These are phyloP conservation scores for Penicillium sp. DNA, from an alignment of 2,329 filamentous ascomycete genomes.

Conservation along the genomic window DNA sequence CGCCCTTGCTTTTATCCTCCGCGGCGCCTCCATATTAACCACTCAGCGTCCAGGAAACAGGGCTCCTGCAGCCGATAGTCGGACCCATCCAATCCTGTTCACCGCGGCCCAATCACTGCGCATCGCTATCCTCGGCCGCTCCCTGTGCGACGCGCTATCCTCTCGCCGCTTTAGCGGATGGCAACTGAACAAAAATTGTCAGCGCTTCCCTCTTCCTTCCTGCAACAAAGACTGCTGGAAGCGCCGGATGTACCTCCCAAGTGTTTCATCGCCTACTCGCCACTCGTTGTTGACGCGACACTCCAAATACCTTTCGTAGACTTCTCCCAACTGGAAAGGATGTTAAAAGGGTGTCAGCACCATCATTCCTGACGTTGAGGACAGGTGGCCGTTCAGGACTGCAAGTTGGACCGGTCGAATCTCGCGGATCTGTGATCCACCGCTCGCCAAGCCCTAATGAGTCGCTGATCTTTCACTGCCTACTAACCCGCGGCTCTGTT, in stretches of 20 bases:
- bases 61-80: conserved; percentile 30
- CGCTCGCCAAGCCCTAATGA: conserved; percentile 19
- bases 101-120: conserved; percentile 28
- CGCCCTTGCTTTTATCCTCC: conserved; percentile 29
- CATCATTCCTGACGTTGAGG: conserved; percentile 12
- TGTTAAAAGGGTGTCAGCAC: neutral
- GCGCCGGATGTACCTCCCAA: neutral
- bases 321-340: neutral
- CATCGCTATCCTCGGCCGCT: conserved; percentile 23
- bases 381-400: conserved; percentile 23
- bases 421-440: conserved; percentile 16
- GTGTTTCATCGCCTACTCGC: neutral
- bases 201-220: conserved; percentile 3
- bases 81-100: conserved; percentile 16
- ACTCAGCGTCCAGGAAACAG: conserved; percentile 29
- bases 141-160: conserved; percentile 30
- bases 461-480: conserved; percentile 16
- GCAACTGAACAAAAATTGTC: conserved; percentile 36
- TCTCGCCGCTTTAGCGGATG: conserved; percentile 35
- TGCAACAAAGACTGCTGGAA: conserved; percentile 8
- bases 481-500: conserved; percentile 1
- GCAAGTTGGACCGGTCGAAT: conserved; percentile 12
- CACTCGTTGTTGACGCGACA: neutral
- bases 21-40: conserved; percentile 28
- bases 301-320: neutral